Percentiles rank a stretch among this genome's conserved stretches.
Conservation (phyloP, 495 filamentous ascomycete genomes). For the Podospora sp. region DNA sequence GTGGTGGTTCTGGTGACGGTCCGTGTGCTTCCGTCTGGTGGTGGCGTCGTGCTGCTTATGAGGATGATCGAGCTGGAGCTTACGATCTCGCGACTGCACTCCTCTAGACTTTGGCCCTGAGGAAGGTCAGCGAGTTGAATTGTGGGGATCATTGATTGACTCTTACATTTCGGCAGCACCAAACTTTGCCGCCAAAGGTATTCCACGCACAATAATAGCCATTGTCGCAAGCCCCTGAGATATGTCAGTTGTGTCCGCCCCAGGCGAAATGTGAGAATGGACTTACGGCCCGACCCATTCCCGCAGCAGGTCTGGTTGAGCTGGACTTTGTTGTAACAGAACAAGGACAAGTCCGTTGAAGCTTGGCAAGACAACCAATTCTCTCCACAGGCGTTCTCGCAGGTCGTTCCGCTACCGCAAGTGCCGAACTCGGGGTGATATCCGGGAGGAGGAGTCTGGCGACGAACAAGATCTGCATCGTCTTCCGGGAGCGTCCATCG, state of each 20-base stretch:
- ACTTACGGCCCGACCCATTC: constrained; percentile 35
- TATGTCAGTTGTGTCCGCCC: background rate
- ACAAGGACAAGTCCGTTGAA: constrained; percentile 34
- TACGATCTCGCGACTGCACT: background rate
- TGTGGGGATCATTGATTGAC: background rate
- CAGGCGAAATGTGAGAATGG: background rate
- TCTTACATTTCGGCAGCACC: constrained; percentile 37
- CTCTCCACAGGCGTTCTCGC: constrained; percentile 33
- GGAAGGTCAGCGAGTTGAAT: background rate
- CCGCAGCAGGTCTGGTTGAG: constrained; percentile 36
- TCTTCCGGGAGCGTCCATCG: constrained; percentile 21
- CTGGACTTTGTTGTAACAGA: constrained; percentile 38
- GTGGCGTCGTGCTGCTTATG: background rate
- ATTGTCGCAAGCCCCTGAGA: constrained; percentile 31
- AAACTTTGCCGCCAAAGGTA: constrained; percentile 29
- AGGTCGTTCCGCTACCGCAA: constrained; percentile 33
- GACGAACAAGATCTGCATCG: constrained; percentile 18
- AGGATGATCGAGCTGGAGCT: background rate
- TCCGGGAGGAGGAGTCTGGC: constrained; percentile 29
- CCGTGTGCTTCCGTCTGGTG: background rate
- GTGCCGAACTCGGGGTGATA: constrained; percentile 38
- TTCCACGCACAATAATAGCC: constrained; percentile 38
- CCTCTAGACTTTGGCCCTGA: constrained; percentile 10
- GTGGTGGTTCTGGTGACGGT: constrained; percentile 8
- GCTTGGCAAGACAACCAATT: constrained; percentile 35